phyloP scores from a whole-genome alignment of 2,329 filamentous ascomycete species.

The Diplodia mutila region DNA sequence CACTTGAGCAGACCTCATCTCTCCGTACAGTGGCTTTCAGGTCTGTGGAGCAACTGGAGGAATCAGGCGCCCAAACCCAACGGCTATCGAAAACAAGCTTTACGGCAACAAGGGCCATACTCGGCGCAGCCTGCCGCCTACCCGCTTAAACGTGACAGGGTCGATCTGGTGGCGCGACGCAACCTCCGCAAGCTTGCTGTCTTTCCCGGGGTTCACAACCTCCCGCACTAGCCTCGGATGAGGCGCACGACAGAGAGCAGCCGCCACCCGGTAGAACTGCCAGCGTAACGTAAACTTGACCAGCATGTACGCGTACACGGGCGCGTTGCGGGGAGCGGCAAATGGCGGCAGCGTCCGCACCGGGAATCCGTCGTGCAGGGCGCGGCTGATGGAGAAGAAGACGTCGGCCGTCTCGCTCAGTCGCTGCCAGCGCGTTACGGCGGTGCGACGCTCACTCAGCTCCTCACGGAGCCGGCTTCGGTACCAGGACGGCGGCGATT shows the following conservation, averaged over 20 bases:
- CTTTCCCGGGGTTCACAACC: conserved; percentile 51
- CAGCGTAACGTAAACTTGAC: conserved; percentile 51
- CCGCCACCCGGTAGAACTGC: conserved; percentile 46
- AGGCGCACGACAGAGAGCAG: conserved; percentile 37
- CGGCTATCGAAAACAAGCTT: not conserved
- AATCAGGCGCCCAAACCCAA: too few species aligned
- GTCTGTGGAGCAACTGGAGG: too few species aligned
- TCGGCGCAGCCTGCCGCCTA: conserved; percentile 35
- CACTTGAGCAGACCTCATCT: too few species aligned
- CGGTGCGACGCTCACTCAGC: conserved; percentile 41
- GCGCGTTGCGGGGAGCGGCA: conserved; percentile 28
- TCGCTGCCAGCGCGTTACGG: conserved; percentile 36
- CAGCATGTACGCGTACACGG: conserved; percentile 49
- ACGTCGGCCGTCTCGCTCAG: conserved; percentile 54
- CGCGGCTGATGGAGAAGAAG: conserved; percentile 29
- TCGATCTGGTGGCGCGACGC: conserved; percentile 47
- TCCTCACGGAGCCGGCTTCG: conserved; percentile 47
- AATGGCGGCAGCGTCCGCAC: conserved; percentile 35
- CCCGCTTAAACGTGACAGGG: conserved; percentile 35
- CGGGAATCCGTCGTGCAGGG: conserved; percentile 18
- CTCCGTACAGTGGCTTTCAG: too few species aligned
- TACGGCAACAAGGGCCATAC: conserved; percentile 45
- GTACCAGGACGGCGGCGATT: conserved; percentile 46
- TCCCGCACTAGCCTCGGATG: conserved; percentile 41
- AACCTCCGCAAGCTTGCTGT: conserved; percentile 40